Base-by-base conservation (phyloP, 495 filamentous ascomycete genomes). In the Penicillium alfredii region DNA sequence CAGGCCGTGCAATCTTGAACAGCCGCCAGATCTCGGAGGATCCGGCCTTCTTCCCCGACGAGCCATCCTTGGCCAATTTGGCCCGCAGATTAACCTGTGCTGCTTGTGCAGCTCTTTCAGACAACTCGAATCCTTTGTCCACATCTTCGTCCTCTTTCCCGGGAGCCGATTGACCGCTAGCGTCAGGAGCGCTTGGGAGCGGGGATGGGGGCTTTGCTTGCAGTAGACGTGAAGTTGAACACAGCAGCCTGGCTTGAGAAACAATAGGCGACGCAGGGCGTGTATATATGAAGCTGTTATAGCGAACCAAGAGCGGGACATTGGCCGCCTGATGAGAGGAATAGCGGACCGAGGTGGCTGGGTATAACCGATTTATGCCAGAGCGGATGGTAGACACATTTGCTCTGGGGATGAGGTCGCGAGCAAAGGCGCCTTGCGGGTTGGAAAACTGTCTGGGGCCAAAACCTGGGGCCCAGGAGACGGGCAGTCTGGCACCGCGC, bases 31-130 rank as follows among this genome's bases (percentile, higher is more conserved):
- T 78, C 61, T 96, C 90, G 8, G 61, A 63, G 26, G 82, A 72
- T 7, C 85, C 81, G 10, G 75, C 65, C 8, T 82, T 74, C 50
- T 80, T 78, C 29, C 74, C 73, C 18, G 64, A 59, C 13, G 73
- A 65, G 1, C 84, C 81, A 28, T 93, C 87, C 53, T 88, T 94
- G 21, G 78, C 81, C 23, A 98, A 66, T 28, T 80, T 83, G 17
- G 92, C 93, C 30, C 82, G 80, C 45, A 97, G 71, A 57, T 98
- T 94, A 28, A 97, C 67, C 47, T 96, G 80, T 3, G 88, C 80
- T n/a, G 88, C 90, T 55, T 89, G 81, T 3, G 77, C 74, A 22
- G 88, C 92, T 60, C 83, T 87, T 60, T 90, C 88, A 0, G 80
- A 78, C 15, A 74, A 61, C 45, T 67, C 72, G 51, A 86, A 86